Base-by-base conservation (phyloP, 2,329 filamentous ascomycete species). In the Xenosphaeropsis pyriputrescens region DNA sequence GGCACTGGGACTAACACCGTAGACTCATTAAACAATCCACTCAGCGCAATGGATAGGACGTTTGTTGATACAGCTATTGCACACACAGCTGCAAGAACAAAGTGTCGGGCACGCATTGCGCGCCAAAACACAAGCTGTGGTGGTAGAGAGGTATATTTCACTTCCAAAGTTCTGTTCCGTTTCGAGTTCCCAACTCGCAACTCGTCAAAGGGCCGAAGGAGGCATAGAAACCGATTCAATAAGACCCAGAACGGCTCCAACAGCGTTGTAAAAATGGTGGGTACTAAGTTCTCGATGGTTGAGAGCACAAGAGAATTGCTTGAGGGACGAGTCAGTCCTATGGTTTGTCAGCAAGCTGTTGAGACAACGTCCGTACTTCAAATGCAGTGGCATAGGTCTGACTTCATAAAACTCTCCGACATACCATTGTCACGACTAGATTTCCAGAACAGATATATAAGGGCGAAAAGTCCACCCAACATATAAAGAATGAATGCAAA, bases 191-290 rank as follows among this genome's bases (percentile, higher is more conserved):
- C 63, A 5, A 45, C 41, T 15, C 59, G 57, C 0, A 78, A 52
- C 12, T 69, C 61, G 2, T 67, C 58, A 14, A 73, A 66, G 0
- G 73, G 73, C 19, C 73, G 65, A 0, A 78, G 43, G 7, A 74
- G 47, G 31, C 69, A 75, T 0, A 74, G 44, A 0, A 68, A 38
- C 0, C 72, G 58, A 32, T 72, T 76, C 0, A 79, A 40, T 0
- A 75, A 46, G 0, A 72, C 52, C 65, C 72, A 74, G 1, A 70
- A 59, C 0, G 73, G 72, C 29, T 79, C 73, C 0, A 75, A 56
- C 0, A 75, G 37, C 0, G 72, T 76, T 0, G 70, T 66, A 3
- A 76, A 54, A 0, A 61, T 56, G 0, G 69, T 75, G 0, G 72
- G 72, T 0, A 75, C 50, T 35, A 74, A 75, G 6, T 60, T 65